Evolutionary conservation across 768 basidiomycete species (phyloP).

Genomic region (Tricholoma terreum): DNA sequence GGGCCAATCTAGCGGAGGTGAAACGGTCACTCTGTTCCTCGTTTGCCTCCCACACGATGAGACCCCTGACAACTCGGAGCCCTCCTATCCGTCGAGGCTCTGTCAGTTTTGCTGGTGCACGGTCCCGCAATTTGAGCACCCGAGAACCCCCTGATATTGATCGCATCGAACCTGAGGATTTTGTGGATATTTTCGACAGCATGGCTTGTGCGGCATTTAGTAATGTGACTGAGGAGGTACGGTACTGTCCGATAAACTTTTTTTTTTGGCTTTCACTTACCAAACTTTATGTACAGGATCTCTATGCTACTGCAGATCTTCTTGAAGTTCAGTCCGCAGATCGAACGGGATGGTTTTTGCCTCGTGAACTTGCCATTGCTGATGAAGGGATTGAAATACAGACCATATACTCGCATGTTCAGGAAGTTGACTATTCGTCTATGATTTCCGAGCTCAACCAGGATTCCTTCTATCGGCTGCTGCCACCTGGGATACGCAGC

Average conservation of each 20-base stretch:
- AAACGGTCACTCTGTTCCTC: slow-evolving; percentile 38
- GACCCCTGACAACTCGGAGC: slow-evolving; percentile 42
- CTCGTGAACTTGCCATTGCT: slow-evolving; percentile 48
- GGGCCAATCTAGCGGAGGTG: slow-evolving; percentile 42
- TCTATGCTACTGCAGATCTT: slow-evolving; percentile 73
- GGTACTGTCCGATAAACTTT: slow-evolving; percentile 6
- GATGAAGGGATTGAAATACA: slow-evolving; percentile 77
- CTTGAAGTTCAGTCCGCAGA: slow-evolving; percentile 81
- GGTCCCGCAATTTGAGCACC: slow-evolving; percentile 35
- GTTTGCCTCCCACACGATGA: slow-evolving; percentile 56
- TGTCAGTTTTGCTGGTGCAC: slow-evolving; percentile 20
- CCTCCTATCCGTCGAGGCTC: slow-evolving; percentile 13
- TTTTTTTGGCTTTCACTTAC: neutral
- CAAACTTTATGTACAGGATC: slow-evolving; percentile 47
- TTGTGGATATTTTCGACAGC: slow-evolving; percentile 76
- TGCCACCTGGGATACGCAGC: slow-evolving; percentile 73
- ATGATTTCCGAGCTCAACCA: slow-evolving; percentile 69
- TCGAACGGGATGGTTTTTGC: slow-evolving; percentile 73
- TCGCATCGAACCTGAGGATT: slow-evolving; percentile 57
- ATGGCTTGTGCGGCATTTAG: slow-evolving; percentile 74
- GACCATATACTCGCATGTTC: slow-evolving; percentile 69
- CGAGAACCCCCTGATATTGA: slow-evolving; percentile 63
- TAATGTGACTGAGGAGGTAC: slow-evolving; percentile 76
- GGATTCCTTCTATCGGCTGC: slow-evolving; percentile 67
- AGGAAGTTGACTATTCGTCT: slow-evolving; percentile 69